These are phyloP conservation scores for Coemansia sp. DNA, from an alignment of 192 early-diverging fungal genomes.

Conservation along the genomic window DNA sequence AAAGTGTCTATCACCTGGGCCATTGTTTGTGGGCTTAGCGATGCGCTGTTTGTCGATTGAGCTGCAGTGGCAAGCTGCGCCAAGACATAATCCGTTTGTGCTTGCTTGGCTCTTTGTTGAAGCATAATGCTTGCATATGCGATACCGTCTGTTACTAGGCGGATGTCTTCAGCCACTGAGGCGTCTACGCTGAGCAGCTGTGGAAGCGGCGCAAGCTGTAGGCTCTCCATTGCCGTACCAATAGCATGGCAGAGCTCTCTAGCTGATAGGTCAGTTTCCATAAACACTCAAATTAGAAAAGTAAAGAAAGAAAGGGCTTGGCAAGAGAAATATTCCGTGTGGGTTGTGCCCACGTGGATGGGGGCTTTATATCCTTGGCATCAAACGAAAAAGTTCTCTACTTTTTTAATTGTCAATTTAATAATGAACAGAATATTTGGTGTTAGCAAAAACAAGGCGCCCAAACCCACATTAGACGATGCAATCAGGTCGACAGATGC, in stretches of 20 bases:
- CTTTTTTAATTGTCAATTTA: no score
- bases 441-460: slow-evolving; percentile 72
- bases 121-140: slow-evolving; percentile 13
- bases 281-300: no score
- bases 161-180: slow-evolving; percentile 4
- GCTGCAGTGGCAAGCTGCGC: slow-evolving; percentile 21
- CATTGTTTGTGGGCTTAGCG: slow-evolving; percentile 11
- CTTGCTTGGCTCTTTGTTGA: slow-evolving; percentile 3
- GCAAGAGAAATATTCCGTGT: neutral
- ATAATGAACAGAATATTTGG: slow-evolving; percentile 93
- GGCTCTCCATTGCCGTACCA: slow-evolving; percentile 11
- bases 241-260: neutral
- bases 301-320: neutral
- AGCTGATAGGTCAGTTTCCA: no score
- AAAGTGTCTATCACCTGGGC: slow-evolving; percentile 7
- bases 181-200: neutral
- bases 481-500: slow-evolving; percentile 83
- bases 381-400: no score
- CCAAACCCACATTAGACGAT: slow-evolving; percentile 84
- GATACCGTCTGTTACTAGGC: slow-evolving; percentile 17
- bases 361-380: no score
- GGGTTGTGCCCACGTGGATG: no score
- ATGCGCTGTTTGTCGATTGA: neutral
- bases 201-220: slow-evolving; percentile 24
- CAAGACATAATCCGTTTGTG: slow-evolving; percentile 15